phyloP scores from a whole-genome alignment of 78 protist genomes.

The Dictyostelium citrinum region DNA sequence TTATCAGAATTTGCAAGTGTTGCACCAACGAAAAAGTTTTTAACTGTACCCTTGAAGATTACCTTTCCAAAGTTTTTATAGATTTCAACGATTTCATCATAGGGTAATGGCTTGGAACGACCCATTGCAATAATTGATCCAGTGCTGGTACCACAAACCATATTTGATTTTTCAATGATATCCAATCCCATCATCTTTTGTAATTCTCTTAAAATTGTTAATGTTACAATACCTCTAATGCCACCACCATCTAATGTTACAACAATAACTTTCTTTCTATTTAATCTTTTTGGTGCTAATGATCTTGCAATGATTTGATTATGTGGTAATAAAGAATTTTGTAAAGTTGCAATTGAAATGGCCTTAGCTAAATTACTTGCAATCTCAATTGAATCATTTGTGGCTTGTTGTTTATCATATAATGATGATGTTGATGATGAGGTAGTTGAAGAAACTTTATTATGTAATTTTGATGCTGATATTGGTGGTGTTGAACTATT shows the following conservation, averaged over 20 bases:
- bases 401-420: neutral
- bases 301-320: neutral
- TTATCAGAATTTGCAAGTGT: constrained; percentile 2
- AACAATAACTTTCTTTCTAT: neutral
- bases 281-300: neutral
- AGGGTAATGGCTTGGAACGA: neutral
- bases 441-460: neutral
- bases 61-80: constrained; percentile 41
- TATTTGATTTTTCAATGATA: neutral
- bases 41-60: constrained; percentile 15
- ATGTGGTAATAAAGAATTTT: neutral
- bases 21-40: neutral
- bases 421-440: neutral
- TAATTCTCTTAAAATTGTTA: neutral
- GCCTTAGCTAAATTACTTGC: neutral
- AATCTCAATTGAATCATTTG: neutral
- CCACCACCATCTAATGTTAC: constrained; percentile 61
- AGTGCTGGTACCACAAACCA: constrained; percentile 32
- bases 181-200: neutral
- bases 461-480: neutral
- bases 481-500: neutral
- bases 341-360: neutral
- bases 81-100: neutral
- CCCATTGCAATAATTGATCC: constrained; percentile 9
- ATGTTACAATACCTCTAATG: constrained; percentile 18